Base-by-base conservation (phyloP, 805 yeast species). In the Tetrapisispora arboricola region DNA sequence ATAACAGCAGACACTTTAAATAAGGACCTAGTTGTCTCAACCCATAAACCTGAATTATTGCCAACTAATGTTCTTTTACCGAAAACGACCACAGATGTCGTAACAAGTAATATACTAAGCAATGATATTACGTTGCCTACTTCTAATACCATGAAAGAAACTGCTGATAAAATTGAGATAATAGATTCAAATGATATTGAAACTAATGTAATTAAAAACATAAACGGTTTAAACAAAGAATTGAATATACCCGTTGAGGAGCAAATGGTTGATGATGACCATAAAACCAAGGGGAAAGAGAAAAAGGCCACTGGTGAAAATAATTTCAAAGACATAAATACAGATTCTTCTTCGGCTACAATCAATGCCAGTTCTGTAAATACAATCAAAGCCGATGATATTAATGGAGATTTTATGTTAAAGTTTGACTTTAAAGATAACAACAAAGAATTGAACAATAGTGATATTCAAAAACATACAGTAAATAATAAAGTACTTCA, bases 11-110 rank as follows among this genome's bases (percentile, higher is more conserved):
- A 35, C 2, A 30, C 6, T 10, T 12, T 13, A 3, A 16, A 21
- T 15, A 24, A 32, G 24, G 40, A 38, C 6, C 26, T 38, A 4
- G 26, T 38, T 2, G 27, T 38, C 7, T 26, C 18, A 3, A 26
- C 38, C 8, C 31, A 39, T 17, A 39, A 39, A 30, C 32, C 53
- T 6, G 61, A 58, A 13, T 44, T 56, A 26, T 36, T 55, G 22
- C 50, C 50, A 12, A 48, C 53, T 21, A 51, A 53, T 34, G 54
- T 48, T 6, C 44, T 54, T 33, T 43, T 46, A 12, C 46, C 57
- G 4, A 53, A 49, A 36, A 54, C 60, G 12, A 58, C 63, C 1
- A 59, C 63, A 2, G 50, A 54, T 33, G 29, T 59, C 12, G 62
- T 50, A 30, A 57, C 56, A 1, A 57, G 51, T 34, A 58, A 61